Conservation (phyloP, 148 eudicot species). For the Tetragonia tetragonoides region DNA sequence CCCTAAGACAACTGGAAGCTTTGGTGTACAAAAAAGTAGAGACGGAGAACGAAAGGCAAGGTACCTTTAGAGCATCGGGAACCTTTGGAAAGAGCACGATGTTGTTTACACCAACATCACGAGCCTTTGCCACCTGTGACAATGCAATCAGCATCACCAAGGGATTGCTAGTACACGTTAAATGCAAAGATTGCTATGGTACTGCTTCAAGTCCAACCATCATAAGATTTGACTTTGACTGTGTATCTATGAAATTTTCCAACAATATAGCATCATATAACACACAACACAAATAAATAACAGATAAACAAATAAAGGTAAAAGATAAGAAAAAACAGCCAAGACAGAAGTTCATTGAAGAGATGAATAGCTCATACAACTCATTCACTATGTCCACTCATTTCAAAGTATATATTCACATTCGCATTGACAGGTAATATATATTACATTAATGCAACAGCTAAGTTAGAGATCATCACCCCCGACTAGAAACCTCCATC, state of each 20-base stretch:
- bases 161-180: neutral
- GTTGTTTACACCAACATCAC: slow-evolving; percentile 90
- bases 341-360: too few relatives aligned
- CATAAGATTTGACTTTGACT: neutral
- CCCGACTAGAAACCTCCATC: too few relatives aligned
- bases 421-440: too few relatives aligned
- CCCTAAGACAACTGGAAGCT: neutral
- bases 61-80: slow-evolving; percentile 96
- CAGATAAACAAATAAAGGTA: neutral
- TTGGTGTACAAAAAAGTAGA: neutral
- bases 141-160: slow-evolving; percentile 9
- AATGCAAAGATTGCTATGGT: neutral
- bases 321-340: neutral
- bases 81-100: slow-evolving; percentile 93
- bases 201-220: neutral
- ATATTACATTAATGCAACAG: too few relatives aligned
- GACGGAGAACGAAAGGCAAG: neutral
- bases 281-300: neutral
- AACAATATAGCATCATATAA: too few relatives aligned
- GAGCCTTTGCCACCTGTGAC: slow-evolving; percentile 78
- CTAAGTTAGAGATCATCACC: too few relatives aligned
- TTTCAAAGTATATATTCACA: too few relatives aligned
- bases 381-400: too few relatives aligned
- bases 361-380: too few relatives aligned
- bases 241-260: neutral